Percentiles rank a stretch among this genome's conserved stretches.
phyloP scores from a whole-genome alignment of 2,329 filamentous ascomycete species.

The Periconia digitata region DNA sequence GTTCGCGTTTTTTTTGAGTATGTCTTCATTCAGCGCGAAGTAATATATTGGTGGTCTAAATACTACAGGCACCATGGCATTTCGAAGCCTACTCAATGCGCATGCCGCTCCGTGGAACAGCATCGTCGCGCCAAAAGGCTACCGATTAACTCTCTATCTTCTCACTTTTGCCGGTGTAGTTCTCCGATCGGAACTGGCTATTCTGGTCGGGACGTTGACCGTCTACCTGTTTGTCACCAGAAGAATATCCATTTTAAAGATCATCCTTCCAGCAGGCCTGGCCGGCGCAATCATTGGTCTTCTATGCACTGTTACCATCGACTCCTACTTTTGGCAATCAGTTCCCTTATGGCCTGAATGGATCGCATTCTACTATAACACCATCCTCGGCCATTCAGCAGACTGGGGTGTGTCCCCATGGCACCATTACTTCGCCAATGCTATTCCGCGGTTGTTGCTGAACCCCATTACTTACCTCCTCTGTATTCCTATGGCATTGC shows the following conservation, averaged over 20 bases:
- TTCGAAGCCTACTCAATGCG: conserved; percentile 55
- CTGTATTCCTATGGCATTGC: conserved; percentile 52
- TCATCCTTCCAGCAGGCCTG: conserved; percentile 67
- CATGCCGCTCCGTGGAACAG: conserved; percentile 41
- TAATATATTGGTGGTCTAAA: neutral
- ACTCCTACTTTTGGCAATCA: conserved; percentile 91
- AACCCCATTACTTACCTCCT: conserved; percentile 69
- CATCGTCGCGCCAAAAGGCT: conserved; percentile 47
- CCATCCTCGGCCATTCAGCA: conserved; percentile 76
- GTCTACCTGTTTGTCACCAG: conserved; percentile 63
- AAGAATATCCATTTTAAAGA: conserved; percentile 56
- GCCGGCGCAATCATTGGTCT: conserved; percentile 69
- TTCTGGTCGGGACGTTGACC: conserved; percentile 72
- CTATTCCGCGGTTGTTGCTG: conserved; percentile 78
- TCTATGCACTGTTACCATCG: conserved; percentile 69
- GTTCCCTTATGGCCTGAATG: conserved; percentile 85
- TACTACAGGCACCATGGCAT: conserved; percentile 64
- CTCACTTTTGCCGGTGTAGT: conserved; percentile 79
- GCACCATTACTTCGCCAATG: conserved; percentile 82
- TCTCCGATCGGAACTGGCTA: conserved; percentile 86
- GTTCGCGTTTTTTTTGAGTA: conserved; percentile 88
- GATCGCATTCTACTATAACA: conserved; percentile 88
- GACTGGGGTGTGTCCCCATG: conserved; percentile 87
- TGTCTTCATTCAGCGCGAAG: conserved; percentile 29
- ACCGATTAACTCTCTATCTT: conserved; percentile 68